These are phyloP conservation scores for Colletotrichum lini DNA, from an alignment of 2,329 filamentous ascomycete species.

Conservation along the genomic window DNA sequence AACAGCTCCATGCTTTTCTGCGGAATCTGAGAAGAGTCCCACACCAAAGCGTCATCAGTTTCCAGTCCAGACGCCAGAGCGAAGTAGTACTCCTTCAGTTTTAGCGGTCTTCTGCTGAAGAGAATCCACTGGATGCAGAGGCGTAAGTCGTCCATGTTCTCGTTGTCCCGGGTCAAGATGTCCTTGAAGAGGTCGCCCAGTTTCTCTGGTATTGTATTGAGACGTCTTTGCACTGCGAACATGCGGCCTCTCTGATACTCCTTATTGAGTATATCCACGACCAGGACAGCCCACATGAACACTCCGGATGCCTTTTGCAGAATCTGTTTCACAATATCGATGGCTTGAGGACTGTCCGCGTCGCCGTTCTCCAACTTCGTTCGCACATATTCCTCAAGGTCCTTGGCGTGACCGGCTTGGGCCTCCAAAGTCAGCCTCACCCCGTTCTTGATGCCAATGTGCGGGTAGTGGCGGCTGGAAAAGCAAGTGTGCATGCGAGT, in stretches of 20 bases:
- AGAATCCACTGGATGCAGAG: neutral
- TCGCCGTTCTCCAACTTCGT: neutral
- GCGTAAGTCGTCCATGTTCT: neutral
- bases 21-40: neutral
- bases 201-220: neutral
- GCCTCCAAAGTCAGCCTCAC: neutral
- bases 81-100: neutral
- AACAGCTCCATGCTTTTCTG: neutral
- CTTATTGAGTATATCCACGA: neutral
- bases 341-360: no score
- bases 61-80: neutral
- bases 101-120: neutral
- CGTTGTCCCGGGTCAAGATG: neutral
- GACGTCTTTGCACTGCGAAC: neutral
- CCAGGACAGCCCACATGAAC: neutral
- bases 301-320: neutral
- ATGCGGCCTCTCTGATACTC: neutral
- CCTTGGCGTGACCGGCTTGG: neutral
- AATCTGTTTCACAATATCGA: neutral
- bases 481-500: neutral
- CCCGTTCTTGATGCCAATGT: neutral
- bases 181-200: neutral
- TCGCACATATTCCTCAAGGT: neutral
- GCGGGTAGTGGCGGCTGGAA: neutral
- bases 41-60: neutral